These are phyloP conservation scores for Rhizophagus prolifer DNA, from an alignment of 192 early-diverging fungal genomes.

Conservation along the genomic window DNA sequence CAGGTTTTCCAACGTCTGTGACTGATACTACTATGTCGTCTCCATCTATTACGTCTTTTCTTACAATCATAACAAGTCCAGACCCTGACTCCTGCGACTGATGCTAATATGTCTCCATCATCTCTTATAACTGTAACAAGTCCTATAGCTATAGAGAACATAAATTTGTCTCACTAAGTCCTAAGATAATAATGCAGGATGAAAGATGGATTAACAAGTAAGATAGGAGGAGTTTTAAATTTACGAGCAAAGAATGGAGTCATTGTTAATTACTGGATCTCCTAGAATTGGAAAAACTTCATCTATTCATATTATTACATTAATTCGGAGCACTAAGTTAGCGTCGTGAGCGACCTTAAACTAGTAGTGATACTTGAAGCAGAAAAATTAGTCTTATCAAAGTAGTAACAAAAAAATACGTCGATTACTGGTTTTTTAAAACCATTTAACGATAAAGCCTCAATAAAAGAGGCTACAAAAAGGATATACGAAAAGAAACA, in stretches of 20 bases:
- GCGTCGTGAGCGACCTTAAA: too few relatives aligned
- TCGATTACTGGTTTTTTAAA: slow-evolving; percentile 59
- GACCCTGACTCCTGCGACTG: too few relatives aligned
- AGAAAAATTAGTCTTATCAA: slow-evolving; percentile 72
- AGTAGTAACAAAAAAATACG: slow-evolving; percentile 54
- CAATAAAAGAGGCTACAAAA: not conserved
- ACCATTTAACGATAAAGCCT: not conserved
- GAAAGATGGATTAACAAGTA: slow-evolving; percentile 81
- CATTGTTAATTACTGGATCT: slow-evolving; percentile 87
- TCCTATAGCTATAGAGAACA: too few relatives aligned
- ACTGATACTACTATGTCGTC: too few relatives aligned
- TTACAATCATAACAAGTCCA: too few relatives aligned
- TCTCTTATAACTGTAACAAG: too few relatives aligned
- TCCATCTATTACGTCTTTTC: too few relatives aligned
- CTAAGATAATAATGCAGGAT: too few relatives aligned
- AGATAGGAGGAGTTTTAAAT: slow-evolving; percentile 55
- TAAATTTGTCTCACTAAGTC: too few relatives aligned
- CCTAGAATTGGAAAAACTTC: slow-evolving; percentile 98
- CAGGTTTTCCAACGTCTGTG: too few relatives aligned
- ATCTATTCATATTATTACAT: slow-evolving; percentile 84
- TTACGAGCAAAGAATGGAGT: slow-evolving; percentile 49
- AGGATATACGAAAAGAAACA: slow-evolving; percentile 33
- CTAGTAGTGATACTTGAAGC: slow-evolving; percentile 90
- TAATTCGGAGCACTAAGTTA: too few relatives aligned
- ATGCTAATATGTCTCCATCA: too few relatives aligned